These are phyloP conservation scores for Adansonia gregorii DNA, from an alignment of 441 rosid species.

Conservation along the genomic window DNA sequence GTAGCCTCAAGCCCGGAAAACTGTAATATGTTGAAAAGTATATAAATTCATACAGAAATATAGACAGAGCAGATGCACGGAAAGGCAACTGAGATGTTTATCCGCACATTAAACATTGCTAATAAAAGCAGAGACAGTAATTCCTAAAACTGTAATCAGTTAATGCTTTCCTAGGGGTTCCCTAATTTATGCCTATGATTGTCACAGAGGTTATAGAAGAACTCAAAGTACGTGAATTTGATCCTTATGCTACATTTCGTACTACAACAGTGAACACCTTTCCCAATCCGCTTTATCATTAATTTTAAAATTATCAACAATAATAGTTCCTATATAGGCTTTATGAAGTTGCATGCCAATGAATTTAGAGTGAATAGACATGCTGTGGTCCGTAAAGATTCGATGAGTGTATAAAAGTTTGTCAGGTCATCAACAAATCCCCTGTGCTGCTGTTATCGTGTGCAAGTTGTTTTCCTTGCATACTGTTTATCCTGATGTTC, in stretches of 20 bases:
- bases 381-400: neutral
- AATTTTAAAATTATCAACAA: neutral
- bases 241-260: neutral
- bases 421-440: neutral
- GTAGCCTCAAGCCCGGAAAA: neutral
- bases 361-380: neutral
- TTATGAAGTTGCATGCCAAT: neutral
- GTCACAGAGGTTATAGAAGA: neutral
- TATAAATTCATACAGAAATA: neutral
- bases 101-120: neutral
- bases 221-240: neutral
- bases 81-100: neutral
- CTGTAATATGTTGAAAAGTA: neutral
- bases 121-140: neutral
- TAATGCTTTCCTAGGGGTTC: neutral
- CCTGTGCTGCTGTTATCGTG: neutral
- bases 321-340: neutral
- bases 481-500: neutral
- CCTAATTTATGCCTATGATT: neutral
- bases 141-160: neutral
- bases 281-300: neutral
- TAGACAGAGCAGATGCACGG: neutral
- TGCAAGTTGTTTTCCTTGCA: slow-evolving; percentile 1
- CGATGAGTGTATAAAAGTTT: neutral
- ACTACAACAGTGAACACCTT: neutral